Percentiles rank a stretch among this genome's conserved stretches.
Evolutionary conservation across 2,329 filamentous ascomycete species (phyloP).

Genomic region (Epichloe sylvatica): DNA sequence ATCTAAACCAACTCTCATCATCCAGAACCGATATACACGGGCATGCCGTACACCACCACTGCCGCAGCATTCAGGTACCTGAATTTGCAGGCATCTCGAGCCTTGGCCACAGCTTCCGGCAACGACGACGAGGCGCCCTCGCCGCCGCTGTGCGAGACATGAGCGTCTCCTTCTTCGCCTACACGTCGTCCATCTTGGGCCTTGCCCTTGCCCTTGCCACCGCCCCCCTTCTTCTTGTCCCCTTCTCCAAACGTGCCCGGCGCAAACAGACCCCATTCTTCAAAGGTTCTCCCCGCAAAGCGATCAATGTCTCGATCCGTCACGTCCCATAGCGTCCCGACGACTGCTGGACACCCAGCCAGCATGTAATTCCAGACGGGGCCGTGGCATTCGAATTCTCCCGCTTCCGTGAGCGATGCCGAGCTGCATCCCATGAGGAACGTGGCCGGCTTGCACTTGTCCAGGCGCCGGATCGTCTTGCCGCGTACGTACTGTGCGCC

Average conservation of each 20-base stretch:
- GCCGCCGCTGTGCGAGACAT: background rate
- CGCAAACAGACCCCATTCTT: slow-evolving; percentile 68
- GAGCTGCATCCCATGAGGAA: slow-evolving; percentile 93
- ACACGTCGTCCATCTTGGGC: background rate
- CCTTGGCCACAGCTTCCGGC: slow-evolving; percentile 67
- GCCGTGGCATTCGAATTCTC: slow-evolving; percentile 82
- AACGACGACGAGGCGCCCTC: slow-evolving; percentile 32
- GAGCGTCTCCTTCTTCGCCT: slow-evolving; percentile 2
- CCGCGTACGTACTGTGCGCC: slow-evolving; percentile 88
- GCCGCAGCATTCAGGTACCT: slow-evolving; percentile 87
- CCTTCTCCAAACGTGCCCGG: slow-evolving; percentile 29
- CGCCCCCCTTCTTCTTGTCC: slow-evolving; percentile 13
- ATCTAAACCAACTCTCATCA: background rate
- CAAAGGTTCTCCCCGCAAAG: slow-evolving; percentile 64
- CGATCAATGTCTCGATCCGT: slow-evolving; percentile 96
- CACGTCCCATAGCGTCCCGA: slow-evolving; percentile 94
- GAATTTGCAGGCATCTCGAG: slow-evolving; percentile 68
- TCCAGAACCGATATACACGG: slow-evolving; percentile 55
- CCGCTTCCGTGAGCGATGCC: slow-evolving; percentile 60
- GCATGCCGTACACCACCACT: slow-evolving; percentile 88
- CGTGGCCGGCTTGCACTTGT: slow-evolving; percentile 59
- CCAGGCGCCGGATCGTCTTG: slow-evolving; percentile 65
- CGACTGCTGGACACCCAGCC: slow-evolving; percentile 70
- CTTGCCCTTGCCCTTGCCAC: background rate
- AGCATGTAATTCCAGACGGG: slow-evolving; percentile 86